These are phyloP conservation scores for Ophiocordyceps australis DNA, from an alignment of 2,329 filamentous ascomycete species.

Conservation along the genomic window DNA sequence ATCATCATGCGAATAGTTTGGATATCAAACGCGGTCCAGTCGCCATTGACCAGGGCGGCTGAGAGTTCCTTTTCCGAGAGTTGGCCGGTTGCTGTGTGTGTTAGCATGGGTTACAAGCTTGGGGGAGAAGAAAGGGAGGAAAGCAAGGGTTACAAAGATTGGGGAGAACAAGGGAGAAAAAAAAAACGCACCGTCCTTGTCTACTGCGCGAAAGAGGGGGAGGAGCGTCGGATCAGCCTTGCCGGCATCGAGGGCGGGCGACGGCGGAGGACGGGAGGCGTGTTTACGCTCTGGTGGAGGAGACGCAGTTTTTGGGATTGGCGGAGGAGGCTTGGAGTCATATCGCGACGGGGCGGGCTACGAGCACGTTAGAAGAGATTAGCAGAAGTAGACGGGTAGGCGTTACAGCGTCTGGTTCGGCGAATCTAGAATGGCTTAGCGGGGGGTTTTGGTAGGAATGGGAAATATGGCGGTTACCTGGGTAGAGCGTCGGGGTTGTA, in stretches of 20 bases:
- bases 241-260: conserved; percentile 34
- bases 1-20: conserved; percentile 99
- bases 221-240: conserved; percentile 56
- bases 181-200: conserved; percentile 56
- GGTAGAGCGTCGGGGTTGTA: conserved; percentile 93
- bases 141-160: not conserved
- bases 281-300: too few relatives aligned
- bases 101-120: not conserved
- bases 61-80: conserved; percentile 77
- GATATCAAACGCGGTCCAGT: conserved; percentile 84
- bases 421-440: conserved; percentile 33
- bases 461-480: conserved; percentile 40
- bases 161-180: not conserved
- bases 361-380: too few relatives aligned
- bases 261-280: conserved; percentile 49
- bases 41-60: conserved; percentile 84
- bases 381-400: too few relatives aligned
- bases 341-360: conserved; percentile 17
- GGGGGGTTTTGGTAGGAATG: conserved; percentile 5
- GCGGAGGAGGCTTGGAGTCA: conserved; percentile 27
- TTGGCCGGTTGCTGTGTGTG: conserved; percentile 47
- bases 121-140: not conserved
- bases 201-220: conserved; percentile 78
- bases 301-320: too few relatives aligned
- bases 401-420: conserved; percentile 59